A percentile compares a stretch with the other conserved stretches of the same genome.
phyloP scores from a whole-genome alignment of 176 grass and related monocot species.

The Cenchrus fungigraminus region DNA sequence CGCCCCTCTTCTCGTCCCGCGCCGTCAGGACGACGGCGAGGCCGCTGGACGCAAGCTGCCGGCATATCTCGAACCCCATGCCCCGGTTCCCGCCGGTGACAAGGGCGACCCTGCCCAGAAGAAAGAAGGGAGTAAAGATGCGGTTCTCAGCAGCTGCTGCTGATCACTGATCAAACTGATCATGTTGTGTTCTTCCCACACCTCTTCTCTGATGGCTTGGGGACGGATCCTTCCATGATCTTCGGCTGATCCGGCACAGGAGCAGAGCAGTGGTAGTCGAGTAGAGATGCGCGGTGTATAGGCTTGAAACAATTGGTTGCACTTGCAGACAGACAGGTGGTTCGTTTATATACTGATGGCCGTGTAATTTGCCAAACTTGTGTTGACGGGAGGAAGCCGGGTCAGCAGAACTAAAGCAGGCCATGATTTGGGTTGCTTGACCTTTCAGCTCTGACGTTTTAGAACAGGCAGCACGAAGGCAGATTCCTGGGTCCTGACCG shows the following conservation, averaged over 20 bases:
- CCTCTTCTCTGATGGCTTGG: conserved; percentile 1
- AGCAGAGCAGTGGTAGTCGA: background rate
- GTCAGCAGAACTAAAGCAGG: background rate
- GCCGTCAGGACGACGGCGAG: conserved; percentile 45
- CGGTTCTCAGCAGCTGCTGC: background rate
- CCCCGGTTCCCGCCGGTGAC: conserved; percentile 50
- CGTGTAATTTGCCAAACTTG: background rate
- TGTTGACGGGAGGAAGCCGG: background rate
- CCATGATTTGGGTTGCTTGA: background rate
- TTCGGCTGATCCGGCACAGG: background rate
- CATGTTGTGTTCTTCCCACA: background rate
- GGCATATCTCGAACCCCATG: conserved; percentile 50
- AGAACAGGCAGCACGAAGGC: background rate
- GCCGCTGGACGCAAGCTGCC: conserved; percentile 43
- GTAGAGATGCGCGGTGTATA: background rate
- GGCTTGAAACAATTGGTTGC: background rate
- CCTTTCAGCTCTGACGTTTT: background rate
- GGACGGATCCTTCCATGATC: conserved; percentile 30
- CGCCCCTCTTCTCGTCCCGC: conserved; percentile 26
- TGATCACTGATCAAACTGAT: background rate
- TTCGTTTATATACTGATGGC: background rate
- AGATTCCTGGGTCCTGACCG: background rate
- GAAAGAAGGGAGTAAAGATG: background rate
- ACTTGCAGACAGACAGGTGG: background rate
- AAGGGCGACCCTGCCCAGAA: conserved; percentile 35